Evolutionary conservation across 257 asterid species (phyloP).

Genomic region (Ophiorrhiza pumila): DNA sequence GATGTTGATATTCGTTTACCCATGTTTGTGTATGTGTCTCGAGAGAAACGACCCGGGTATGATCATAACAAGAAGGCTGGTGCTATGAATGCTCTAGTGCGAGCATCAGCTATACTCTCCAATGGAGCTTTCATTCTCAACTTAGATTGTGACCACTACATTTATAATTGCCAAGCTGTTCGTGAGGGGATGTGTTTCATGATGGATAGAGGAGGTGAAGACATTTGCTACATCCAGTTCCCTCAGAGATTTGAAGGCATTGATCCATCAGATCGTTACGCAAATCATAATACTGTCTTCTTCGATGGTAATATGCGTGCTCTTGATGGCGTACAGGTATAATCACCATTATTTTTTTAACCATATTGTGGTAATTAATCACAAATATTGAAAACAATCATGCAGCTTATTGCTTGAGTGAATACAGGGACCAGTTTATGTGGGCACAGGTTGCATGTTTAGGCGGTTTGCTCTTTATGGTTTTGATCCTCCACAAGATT

Average conservation of each 20-base stretch:
- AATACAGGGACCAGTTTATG: constrained; percentile 40
- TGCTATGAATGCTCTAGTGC: constrained; percentile 43
- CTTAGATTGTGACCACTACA: constrained; percentile 28
- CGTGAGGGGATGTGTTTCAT: constrained; percentile 30
- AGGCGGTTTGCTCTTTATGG: constrained; percentile 37
- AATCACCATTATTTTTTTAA: neutral
- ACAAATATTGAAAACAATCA: too few species aligned
- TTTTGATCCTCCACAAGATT: constrained; percentile 25
- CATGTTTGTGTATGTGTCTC: constrained; percentile 31
- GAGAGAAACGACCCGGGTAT: constrained; percentile 42
- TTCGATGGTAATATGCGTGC: constrained; percentile 19
- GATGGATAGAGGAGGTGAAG: constrained; percentile 26
- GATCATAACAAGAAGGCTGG: constrained; percentile 45
- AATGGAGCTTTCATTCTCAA: constrained; percentile 22
- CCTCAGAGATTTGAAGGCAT: constrained; percentile 30
- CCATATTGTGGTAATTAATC: too few species aligned
- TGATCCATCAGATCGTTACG: constrained; percentile 22
- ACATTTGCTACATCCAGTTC: constrained; percentile 25
- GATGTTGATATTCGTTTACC: constrained; percentile 5
- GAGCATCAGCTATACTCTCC: constrained; percentile 24
- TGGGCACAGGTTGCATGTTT: constrained; percentile 42
- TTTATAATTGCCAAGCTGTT: constrained; percentile 20
- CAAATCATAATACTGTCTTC: constrained; percentile 21
- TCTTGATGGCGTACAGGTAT: neutral
- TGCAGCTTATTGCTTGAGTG: constrained; percentile 22